Evolutionary conservation across 495 filamentous ascomycete genomes (phyloP).

Genomic region (Neurospora sp.): DNA sequence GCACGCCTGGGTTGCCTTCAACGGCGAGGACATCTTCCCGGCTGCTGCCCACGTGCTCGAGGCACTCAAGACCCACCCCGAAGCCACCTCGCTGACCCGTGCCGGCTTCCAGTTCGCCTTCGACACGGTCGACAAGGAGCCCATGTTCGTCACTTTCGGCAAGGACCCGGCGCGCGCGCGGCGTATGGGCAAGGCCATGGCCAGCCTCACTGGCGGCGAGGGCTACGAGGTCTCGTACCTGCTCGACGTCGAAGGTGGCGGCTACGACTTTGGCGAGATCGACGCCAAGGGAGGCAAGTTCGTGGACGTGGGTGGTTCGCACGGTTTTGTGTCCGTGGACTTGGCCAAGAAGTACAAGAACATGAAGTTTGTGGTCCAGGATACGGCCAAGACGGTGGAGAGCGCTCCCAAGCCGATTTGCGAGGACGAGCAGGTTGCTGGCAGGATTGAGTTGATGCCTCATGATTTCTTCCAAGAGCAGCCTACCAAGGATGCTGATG

Average conservation of each 20-base stretch:
- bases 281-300: constrained; percentile 31
- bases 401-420: constrained; percentile 32
- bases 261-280: constrained; percentile 34
- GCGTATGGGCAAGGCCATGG: constrained; percentile 45
- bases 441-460: constrained; percentile 32
- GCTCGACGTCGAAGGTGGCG: constrained; percentile 24
- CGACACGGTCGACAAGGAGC: constrained; percentile 33
- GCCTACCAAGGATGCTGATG: constrained; percentile 40
- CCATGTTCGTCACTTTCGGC: constrained; percentile 41
- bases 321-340: constrained; percentile 42
- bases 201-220: constrained; percentile 34
- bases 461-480: constrained; percentile 50
- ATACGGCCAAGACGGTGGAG: constrained; percentile 36
- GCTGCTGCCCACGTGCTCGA: constrained; percentile 30
- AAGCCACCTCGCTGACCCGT: constrained; percentile 29
- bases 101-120: constrained; percentile 42
- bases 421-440: constrained; percentile 28
- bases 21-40: constrained; percentile 42
- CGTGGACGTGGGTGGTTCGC: constrained; percentile 47
- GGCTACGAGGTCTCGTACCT: constrained; percentile 40
- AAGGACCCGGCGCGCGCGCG: constrained; percentile 34
- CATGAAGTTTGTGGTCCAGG: constrained; percentile 49
- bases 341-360: constrained; percentile 36
- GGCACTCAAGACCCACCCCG: constrained; percentile 25
- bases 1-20: constrained; percentile 41